Conservation (phyloP, 495 filamentous ascomycete genomes). For the Penicillium canescens region DNA sequence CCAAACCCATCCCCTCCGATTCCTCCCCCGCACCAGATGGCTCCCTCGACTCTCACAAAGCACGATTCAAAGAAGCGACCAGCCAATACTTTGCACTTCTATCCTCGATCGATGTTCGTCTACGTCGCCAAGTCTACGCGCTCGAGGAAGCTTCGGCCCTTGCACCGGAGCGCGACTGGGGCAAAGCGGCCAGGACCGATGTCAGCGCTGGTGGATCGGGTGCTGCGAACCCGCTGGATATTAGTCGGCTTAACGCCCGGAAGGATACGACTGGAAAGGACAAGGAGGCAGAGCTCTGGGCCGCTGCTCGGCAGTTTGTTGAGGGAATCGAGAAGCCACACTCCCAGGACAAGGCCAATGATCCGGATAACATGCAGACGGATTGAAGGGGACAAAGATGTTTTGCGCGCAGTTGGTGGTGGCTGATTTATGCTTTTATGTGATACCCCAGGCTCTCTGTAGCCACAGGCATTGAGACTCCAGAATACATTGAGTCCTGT, state of each 20-base stretch:
- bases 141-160: constrained; percentile 77
- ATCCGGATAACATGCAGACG: constrained; percentile 35
- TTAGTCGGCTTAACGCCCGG: constrained; percentile 82
- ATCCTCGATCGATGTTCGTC: constrained; percentile 65
- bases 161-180: constrained; percentile 34
- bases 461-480: constrained; percentile 1
- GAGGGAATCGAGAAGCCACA: constrained; percentile 31
- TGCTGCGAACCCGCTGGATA: constrained; percentile 56
- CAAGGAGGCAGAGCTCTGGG: constrained; percentile 79
- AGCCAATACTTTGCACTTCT: constrained; percentile 69
- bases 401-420: not conserved
- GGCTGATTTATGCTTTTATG: constrained; percentile 15
- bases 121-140: constrained; percentile 76
- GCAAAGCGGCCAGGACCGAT: constrained; percentile 8
- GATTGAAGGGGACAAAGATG: constrained; percentile 22
- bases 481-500: not conserved
- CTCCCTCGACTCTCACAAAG: constrained; percentile 52
- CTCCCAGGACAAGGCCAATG: constrained; percentile 13
- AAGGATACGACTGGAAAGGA: constrained; percentile 73
- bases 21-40: constrained; percentile 26
- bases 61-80: constrained; percentile 61
- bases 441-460: constrained; percentile 32
- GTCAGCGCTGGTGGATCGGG: constrained; percentile 16
- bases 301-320: constrained; percentile 53
- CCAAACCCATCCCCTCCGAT: constrained; percentile 31